Percentiles rank a stretch among this genome's conserved stretches.
Evolutionary conservation across 768 basidiomycete genomes (phyloP).

Genomic region (Collybia sp.): DNA sequence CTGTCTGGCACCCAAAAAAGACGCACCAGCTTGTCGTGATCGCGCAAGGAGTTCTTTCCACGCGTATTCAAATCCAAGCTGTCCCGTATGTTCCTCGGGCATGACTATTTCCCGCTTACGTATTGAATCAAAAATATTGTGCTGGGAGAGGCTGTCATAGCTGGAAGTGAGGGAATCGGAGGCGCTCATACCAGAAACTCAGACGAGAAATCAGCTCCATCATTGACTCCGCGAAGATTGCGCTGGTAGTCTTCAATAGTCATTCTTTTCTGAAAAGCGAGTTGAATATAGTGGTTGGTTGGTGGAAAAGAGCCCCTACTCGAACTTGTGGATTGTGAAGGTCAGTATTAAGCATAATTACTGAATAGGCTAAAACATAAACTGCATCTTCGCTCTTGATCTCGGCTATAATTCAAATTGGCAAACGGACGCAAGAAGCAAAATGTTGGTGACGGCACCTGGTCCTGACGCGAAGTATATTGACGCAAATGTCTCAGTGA

Average conservation of each 20-base stretch:
- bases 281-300: background rate
- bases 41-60: conserved; percentile 94
- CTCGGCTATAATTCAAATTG: conserved; percentile 49
- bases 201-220: conserved; percentile 72
- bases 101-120: conserved; percentile 92
- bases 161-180: background rate
- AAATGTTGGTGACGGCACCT: conserved; percentile 36
- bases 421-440: background rate
- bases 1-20: background rate
- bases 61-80: conserved; percentile 96
- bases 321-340: conserved; percentile 91
- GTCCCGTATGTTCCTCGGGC: conserved; percentile 96
- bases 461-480: conserved; percentile 85
- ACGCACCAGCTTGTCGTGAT: conserved; percentile 72
- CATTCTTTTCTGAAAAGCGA: conserved; percentile 82
- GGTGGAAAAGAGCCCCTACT: conserved; percentile 38
- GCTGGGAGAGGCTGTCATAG: conserved; percentile 37
- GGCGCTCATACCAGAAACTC: conserved; percentile 69
- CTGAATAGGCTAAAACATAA: conserved; percentile 90
- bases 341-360: conserved; percentile 99
- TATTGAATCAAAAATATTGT: conserved; percentile 90
- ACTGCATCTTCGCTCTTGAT: conserved; percentile 90
- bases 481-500: conserved; percentile 93
- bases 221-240: conserved; percentile 92
- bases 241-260: conserved; percentile 89